Evolutionary conservation across 2,329 filamentous ascomycete genomes (phyloP), one percentile per base, ranked within the genome.

Genomic region (Teratosphaeria viscida): DNA sequence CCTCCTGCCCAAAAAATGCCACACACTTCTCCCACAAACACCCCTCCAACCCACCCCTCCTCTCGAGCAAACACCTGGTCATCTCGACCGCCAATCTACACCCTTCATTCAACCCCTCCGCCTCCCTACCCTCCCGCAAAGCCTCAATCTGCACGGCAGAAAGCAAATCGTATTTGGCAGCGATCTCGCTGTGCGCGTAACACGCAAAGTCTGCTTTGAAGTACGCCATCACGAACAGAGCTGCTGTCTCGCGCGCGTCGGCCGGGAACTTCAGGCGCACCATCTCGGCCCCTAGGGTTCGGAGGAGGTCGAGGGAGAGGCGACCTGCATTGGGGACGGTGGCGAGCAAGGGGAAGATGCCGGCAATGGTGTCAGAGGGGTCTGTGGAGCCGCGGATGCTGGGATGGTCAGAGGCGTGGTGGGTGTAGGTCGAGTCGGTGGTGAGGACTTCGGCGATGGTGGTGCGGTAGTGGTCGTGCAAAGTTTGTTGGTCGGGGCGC

Each of bases 331-430:
- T 26, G 19, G 57, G 49, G 37, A 57, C 35, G 1, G 56, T 52
- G 32, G 32, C 34, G 56, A 56, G 43, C 12, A 60, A 39, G n/a
- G 56, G 43, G 26, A 60, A 39, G n/a, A 60, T 32, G n/a, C 49
- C 34, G 10, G 37, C 35, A 49, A 52, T 49, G 3, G 59, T 34
- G 27, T 52, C 49, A 10, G 12, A 8, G n/a, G 43, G n/a, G 43
- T 11, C 57, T 26, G 57, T 49, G 34, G 53, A 54, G 6, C 47
- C 57, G n/a, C 14, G 52, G 23, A 29, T 10, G 52, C 35, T 58
- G 6, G 57, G 47, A 11, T 16, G 16, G 34, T 37, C 19, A n/a
- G 53, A 32, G 12, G 23, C 19, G n/a, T 27, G 16, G 47, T 49
- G 34, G 7, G 35, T 54, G 19, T 58, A 23, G 49, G 12, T 14